These are phyloP conservation scores for Comarum palustre DNA, from an alignment of 306 rosid species.

Conservation along the genomic window DNA sequence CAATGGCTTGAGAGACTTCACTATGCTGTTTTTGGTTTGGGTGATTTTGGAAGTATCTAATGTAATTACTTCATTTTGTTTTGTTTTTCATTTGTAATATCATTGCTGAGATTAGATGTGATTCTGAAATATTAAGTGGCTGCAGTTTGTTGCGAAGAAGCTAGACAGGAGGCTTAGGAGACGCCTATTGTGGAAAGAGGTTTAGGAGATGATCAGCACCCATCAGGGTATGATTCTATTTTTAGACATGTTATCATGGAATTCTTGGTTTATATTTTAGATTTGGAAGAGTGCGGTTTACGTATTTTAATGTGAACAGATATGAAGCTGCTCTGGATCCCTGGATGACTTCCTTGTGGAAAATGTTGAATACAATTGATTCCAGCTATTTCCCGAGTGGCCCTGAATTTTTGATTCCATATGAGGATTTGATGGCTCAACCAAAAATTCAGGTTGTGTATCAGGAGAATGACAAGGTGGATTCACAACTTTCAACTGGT, in stretches of 20 bases:
- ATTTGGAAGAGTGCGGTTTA: neutral
- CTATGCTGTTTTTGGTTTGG: constrained; percentile 85
- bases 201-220: constrained; percentile 95
- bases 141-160: constrained; percentile 95
- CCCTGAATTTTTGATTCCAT: constrained; percentile 44
- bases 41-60: constrained; percentile 88
- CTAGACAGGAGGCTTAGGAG: constrained; percentile 87
- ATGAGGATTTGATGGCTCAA: constrained; percentile 50
- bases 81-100: neutral
- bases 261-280: neutral
- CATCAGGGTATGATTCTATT: constrained; percentile 64
- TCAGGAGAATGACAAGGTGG: constrained; percentile 43
- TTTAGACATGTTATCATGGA: neutral
- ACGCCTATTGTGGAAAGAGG: constrained; percentile 64
- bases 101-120: neutral
- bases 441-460: constrained; percentile 60
- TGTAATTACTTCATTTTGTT: constrained; percentile 34
- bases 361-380: constrained; percentile 41
- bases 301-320: constrained; percentile 31
- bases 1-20: constrained; percentile 70
- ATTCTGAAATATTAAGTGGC: neutral
- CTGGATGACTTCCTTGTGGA: constrained; percentile 85
- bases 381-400: constrained; percentile 63
- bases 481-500: constrained; percentile 38
- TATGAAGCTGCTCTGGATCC: constrained; percentile 95